Evolutionary conservation across 2,329 filamentous ascomycete genomes (phyloP), one percentile per base, ranked within the genome.

Genomic region (Fusarium setosum): DNA sequence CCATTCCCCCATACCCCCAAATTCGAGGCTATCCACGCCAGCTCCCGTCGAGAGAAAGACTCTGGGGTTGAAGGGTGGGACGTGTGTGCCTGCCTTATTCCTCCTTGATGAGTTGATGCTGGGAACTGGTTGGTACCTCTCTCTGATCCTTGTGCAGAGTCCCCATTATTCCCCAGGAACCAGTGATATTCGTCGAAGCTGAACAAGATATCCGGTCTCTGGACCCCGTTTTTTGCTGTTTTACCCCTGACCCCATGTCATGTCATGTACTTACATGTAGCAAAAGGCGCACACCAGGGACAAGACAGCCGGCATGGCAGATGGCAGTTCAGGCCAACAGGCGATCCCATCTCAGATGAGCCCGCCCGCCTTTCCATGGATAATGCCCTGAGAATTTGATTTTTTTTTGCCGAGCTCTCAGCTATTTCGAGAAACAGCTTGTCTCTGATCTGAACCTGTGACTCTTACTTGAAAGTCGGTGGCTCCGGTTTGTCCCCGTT

Each of bases 401-500:
- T 29, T 35, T 44, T 35, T 29, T 31, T 15, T 26, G 6, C 12
- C 24, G 15, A n/a, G 20, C 23, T 44, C 24, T 55, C 56, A 61
- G 48, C 58, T 69, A 68, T 69, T 69, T 65, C 42, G 34, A 68
- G 63, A 41, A 38, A 24, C 35, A 21, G 18, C n/a, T 29, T 17
- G 26, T 35, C 50, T 53, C 42, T 38, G 29, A 21, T 35, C 51
- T 48, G 47, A 57, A 49, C 62, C 52, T 65, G 56, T 65, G 63
- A 63, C 59, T 65, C 58, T 54, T 31, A 11, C 41, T 45, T 56
- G 60, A 59, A 44, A 37, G 41, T 68, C 65, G 69, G 65, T 60
- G 52, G 55, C 59, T 64, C 70, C 69, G 70, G 63, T 67, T 64
- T 69, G 64, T 71, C 63, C 68, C 58, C 61, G 57, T 50, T 56